Conservation (phyloP, 495 filamentous ascomycete species). For the Extremus antarcticus region DNA sequence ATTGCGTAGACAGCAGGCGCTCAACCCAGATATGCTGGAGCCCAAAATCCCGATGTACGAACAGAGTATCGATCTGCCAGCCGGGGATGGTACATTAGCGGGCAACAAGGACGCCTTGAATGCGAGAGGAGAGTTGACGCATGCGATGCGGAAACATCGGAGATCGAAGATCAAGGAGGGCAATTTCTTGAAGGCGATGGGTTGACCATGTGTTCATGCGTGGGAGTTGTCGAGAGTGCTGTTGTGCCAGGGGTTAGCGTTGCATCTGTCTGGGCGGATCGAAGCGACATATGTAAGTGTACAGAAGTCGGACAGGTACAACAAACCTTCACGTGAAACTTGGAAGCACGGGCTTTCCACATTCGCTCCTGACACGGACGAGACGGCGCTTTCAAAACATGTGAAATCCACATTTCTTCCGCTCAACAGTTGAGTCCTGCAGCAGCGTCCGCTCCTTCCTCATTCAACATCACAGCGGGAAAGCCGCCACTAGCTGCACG, state of each 20-base stretch:
- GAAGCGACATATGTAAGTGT: background rate
- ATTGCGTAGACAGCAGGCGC: conserved; percentile 53
- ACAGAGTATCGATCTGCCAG: conserved; percentile 73
- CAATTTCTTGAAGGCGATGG: conserved; percentile 85
- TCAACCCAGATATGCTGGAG: conserved; percentile 50
- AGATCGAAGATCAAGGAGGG: conserved; percentile 75
- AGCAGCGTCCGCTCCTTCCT: background rate
- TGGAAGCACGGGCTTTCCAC: background rate
- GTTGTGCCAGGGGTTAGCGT: too few relatives aligned
- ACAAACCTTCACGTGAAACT: background rate
- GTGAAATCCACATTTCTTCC: too few relatives aligned
- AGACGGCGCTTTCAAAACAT: too few relatives aligned
- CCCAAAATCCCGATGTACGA: conserved; percentile 72
- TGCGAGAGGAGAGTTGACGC: conserved; percentile 54
- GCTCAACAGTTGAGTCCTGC: too few relatives aligned
- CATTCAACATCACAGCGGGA: background rate
- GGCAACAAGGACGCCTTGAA: conserved; percentile 47
- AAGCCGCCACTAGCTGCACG: background rate
- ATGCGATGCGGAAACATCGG: conserved; percentile 59
- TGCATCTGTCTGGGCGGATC: too few relatives aligned
- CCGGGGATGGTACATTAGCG: conserved; percentile 41
- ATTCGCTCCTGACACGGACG: too few relatives aligned
- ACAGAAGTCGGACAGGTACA: background rate
- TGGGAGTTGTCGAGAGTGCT: too few relatives aligned
- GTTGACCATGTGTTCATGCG: conserved; percentile 26